Evolutionary conservation across 306 rosid genomes (phyloP), one percentile per base, ranked within the genome.

Genomic region (Lathyrus tuberosus): DNA sequence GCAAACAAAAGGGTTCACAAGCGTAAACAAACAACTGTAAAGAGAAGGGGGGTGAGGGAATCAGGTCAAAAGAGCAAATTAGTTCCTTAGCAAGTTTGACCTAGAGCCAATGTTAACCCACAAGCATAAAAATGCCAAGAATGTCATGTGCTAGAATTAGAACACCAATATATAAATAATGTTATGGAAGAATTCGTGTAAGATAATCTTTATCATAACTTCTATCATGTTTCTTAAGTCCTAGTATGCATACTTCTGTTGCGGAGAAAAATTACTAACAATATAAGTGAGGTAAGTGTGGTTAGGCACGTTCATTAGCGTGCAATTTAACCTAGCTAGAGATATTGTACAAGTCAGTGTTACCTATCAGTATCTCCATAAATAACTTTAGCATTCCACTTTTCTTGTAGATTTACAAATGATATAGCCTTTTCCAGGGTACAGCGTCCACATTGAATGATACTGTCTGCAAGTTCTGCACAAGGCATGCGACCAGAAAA

Each of bases 401-500:
- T 88, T 31, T 90, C 89, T 48, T 93, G 86, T 65, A 68, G 84
- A 86, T 93, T 90, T 63, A 93, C 94, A 81, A 82, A 87, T 46
- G 89, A 88, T 75, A 93, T 90, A 65, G 97, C 98, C 76, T 66
- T 90, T 78, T 93, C 94, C 72, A 90, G 78, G 26, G 98, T 93
- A 71, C 90, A 65, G 33, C 98, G 94, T 73, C 96, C 98, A 47
- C 97, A 93, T 54, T 93, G 97, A 81, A 93, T 97, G 48, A 93
- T 90, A 81, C 94, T 90, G 80, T 93, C 98, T 13, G 98, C 98
- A 78, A 93, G 91, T 82, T 93, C 97, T 15, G 96, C 97, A 82
- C 96, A 93, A 78, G 98, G 98, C 98, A 93, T 93, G 71, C 98
- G 98, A 41, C 98, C 98, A 70, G 97, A 90, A 78, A 93, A 93